Base-by-base conservation (phyloP, 257 asterid species). In the Lycium barbarum region DNA sequence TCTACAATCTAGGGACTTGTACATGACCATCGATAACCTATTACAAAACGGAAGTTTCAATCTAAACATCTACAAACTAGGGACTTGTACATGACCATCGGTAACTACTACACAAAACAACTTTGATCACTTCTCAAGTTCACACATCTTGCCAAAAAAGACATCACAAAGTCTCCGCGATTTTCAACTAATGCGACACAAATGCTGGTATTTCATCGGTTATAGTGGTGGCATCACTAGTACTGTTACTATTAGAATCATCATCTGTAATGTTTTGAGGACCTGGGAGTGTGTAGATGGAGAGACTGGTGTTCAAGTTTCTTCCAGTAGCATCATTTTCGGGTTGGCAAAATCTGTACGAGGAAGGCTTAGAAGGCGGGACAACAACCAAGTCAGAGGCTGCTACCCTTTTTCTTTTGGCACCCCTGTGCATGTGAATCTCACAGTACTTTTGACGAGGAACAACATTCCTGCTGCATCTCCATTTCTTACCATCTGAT, bases 401-500 rank as follows among this genome's bases (percentile, higher is more conserved):
- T 40, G 68, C 88, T 40, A 43, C 18, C 2, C 18, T 51, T 7
- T 76, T 70, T 84, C 81, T 88, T 82, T 92, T 92, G 33, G 90
- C 88, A 81, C 97, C 97, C 85, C 98, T 90, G 88, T 91, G 92
- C 91, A 93, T 79, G 92, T 94, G 97, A 3, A 72, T 79, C 83
- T 90, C 89, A 26, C 98, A 94, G 70, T 89, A 93, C 87, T 90
- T 92, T 83, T 90, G 93, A 22, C 66, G 68, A 17, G 86, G 91
- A 47, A 92, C 74, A 9, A 88, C 92, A 13, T 84, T 83, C 85
- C 70, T 88, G 80, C 89, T 85, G 85, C 98, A 93, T 88, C 89
- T 91, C 97, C 98, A 92, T 90, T 88, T 93, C 87, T 90, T 91
- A 63, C 98, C 98, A 84, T 94, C 97, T 6, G 94, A 93, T 94